phyloP scores from a whole-genome alignment of 305 asterid species.

The Solanum hybrid region DNA sequence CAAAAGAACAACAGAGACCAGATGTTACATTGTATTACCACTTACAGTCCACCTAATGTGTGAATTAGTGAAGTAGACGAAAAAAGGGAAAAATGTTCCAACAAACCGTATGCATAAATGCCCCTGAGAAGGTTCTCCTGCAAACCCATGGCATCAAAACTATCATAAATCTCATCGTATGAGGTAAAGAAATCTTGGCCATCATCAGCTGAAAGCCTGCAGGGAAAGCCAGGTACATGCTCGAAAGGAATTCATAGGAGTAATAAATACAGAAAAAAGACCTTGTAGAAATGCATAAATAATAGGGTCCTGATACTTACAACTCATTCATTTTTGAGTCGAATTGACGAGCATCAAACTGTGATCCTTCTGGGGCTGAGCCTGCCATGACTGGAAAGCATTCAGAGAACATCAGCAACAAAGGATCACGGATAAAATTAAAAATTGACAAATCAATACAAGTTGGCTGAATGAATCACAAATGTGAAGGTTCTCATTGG shows the following conservation, averaged over 20 bases:
- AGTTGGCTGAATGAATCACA: not conserved
- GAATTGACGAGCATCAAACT: conserved; percentile 17
- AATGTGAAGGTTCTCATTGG: not conserved
- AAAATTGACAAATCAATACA: not conserved
- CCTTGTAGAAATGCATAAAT: not conserved
- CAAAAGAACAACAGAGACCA: not conserved
- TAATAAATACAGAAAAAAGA: not conserved
- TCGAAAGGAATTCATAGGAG: not conserved
- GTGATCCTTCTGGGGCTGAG: conserved; percentile 14
- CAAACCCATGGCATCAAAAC: conserved; percentile 15
- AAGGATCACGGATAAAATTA: not conserved
- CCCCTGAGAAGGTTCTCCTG: conserved; percentile 55
- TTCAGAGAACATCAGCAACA: not conserved
- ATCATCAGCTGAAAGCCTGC: conserved; percentile 43
- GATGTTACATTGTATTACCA: not conserved
- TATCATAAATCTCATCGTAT: not conserved
- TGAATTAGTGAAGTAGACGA: not conserved
- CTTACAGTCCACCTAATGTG: not conserved
- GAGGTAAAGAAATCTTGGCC: not conserved
- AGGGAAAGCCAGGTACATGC: not conserved
- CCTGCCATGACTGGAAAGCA: conserved; percentile 15
- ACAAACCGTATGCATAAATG: conserved; percentile 42
- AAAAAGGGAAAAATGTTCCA: not conserved
- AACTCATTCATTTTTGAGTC: conserved; percentile 16
- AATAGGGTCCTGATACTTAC: conserved; percentile 6